These are phyloP conservation scores for Syzygium aqueum DNA, from an alignment of 345 rosid genomes.

Conservation along the genomic window DNA sequence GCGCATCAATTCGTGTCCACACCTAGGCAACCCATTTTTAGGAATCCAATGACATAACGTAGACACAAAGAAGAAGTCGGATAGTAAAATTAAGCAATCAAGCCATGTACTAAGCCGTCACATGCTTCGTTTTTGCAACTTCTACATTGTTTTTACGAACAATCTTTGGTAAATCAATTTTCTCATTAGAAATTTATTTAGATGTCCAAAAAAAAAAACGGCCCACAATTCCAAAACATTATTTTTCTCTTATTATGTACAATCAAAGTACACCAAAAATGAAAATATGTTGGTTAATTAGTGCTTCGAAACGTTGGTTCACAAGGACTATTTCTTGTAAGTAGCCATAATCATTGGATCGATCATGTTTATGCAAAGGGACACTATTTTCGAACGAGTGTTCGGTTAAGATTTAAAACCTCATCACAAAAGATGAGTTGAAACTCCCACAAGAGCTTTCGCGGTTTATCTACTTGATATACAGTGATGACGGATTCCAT, in stretches of 20 bases:
- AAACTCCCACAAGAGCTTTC: too few species aligned
- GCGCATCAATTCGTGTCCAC: background rate
- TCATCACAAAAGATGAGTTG: too few species aligned
- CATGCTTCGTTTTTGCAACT: background rate
- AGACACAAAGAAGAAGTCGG: too few species aligned
- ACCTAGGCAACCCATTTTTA: background rate
- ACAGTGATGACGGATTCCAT: too few species aligned
- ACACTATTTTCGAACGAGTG: too few species aligned
- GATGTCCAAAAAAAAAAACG: background rate
- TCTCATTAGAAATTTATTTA: background rate
- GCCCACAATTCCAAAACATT: background rate
- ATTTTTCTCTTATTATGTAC: background rate
- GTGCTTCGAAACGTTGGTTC: background rate
- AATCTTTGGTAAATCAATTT: background rate
- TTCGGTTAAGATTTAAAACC: too few species aligned
- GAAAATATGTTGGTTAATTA: background rate
- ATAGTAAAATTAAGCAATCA: background rate
- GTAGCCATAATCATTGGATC: background rate
- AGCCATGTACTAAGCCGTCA: fast-evolving
- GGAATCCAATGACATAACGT: background rate
- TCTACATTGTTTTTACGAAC: too few species aligned
- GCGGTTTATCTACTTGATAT: too few species aligned
- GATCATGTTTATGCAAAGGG: background rate
- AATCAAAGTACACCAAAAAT: too few species aligned
- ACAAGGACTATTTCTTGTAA: fast-evolving